phyloP scores from a whole-genome alignment of 768 basidiomycete genomes.

The Lentinus tigrinus region DNA sequence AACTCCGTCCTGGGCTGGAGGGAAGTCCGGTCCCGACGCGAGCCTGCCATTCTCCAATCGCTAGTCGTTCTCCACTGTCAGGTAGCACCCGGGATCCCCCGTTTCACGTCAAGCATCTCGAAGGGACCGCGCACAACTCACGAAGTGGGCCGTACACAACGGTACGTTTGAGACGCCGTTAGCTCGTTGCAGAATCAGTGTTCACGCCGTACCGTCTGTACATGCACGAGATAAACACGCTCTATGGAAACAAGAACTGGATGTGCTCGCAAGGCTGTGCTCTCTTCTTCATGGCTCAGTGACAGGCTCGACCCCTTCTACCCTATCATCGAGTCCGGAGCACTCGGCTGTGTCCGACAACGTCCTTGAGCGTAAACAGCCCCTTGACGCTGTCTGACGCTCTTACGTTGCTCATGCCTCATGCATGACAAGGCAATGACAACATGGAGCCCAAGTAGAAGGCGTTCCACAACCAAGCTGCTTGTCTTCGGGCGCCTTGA shows the following conservation, averaged over 20 bases:
- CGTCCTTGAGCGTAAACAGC: constrained; percentile 96
- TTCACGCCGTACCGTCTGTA: constrained; percentile 14
- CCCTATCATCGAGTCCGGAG: constrained; percentile 95
- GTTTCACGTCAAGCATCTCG: constrained; percentile 88
- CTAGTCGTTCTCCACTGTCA: constrained; percentile 89
- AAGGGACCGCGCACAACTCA: constrained; percentile 98
- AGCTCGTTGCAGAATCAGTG: neutral
- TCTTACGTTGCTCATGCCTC: constrained; percentile 98
- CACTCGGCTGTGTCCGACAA: constrained; percentile 98
- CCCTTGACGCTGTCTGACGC: constrained; percentile 96
- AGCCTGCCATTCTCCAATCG: constrained; percentile 91
- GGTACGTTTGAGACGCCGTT: constrained; percentile 46
- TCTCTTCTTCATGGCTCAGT: constrained; percentile 87
- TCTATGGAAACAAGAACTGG: constrained; percentile 99
- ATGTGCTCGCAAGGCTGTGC: constrained; percentile 97
- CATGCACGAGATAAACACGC: constrained; percentile 97
- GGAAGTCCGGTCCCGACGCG: constrained; percentile 96
- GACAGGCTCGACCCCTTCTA: constrained; percentile 95
- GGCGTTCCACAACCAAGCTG: constrained; percentile 98
- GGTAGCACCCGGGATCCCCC: constrained; percentile 65
- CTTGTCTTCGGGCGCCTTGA: constrained; percentile 98
- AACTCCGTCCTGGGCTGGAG: constrained; percentile 96
- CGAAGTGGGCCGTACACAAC: constrained; percentile 98
- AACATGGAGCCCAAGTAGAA: constrained; percentile 94
- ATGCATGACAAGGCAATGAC: constrained; percentile 98